Base-by-base conservation (phyloP, 192 early-diverging fungal genomes). In the Coemansia sp. region DNA sequence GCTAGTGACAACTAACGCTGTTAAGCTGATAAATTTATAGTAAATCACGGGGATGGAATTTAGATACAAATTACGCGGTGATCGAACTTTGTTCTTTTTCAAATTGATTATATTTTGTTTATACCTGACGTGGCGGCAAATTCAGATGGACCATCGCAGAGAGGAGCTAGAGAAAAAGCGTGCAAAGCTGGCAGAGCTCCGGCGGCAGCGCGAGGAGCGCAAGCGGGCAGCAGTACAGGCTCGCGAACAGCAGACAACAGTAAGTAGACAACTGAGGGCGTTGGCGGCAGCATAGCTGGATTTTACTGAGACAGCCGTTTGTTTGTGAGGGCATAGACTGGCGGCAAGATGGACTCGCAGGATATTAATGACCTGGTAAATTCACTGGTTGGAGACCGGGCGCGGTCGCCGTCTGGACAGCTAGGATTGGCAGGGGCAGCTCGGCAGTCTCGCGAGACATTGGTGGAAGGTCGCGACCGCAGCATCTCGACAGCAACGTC, bases 141-240 rank as follows among this genome's bases (percentile, higher is more conserved):
- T 45, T n/a, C 41, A 45, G 41, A 90, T 92, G 88, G 87, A 90
- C 63, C 75, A 84, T 62, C 84, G 88, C 65, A 87, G 84, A 47
- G 87, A 88, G 66, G 92, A 96, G 81, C 79, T 98, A 43, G 94
- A 95, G 72, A 91, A 89, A 76, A 98, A 98, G 82, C 83, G 90
- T 53, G 88, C 87, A 59, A 96, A 94, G 86, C 83, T 98, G 39
- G 93, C 92, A 2, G 93, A 96, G 67, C 86, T 98, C 57, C 83
- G 91, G 57, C 84, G 88, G 17, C 86, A 87, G 47, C 84, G 93
- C 63, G 91, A 92, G 66, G 92, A 94, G 63, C 87, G 96, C 68
- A 77, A 74, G 54, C 77, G 73, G 27, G 67, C 68, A 17, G 51
- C 72, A 19, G 64, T 71, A 59, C 72, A 71, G 56, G 21, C 61